Base-by-base conservation (phyloP, 1,284 basidiomycete genomes). In the Trametes hirsuta region DNA sequence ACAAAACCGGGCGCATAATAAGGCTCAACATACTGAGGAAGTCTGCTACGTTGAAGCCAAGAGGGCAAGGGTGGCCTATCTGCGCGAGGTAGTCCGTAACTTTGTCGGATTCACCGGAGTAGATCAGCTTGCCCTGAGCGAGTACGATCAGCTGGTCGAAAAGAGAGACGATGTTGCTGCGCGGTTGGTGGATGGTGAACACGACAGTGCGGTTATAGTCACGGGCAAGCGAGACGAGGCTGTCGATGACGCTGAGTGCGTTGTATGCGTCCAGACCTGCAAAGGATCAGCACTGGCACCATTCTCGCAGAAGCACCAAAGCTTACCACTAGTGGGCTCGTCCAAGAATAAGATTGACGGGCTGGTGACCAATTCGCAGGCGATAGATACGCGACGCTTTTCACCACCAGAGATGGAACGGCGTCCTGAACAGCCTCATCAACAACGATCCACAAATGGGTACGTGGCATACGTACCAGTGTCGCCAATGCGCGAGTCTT, bases 181-280 rank as follows among this genome's bases (percentile, higher is more conserved):
- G 88, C n/a, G 97, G 97, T 74, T 98, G 97, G 72, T 99, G 97
- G 62, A 99, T 98, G 0, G 97, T 98, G 77, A 98, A 97, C 64
- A 98, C 82, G 54, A 98, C 93, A 0, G 95, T 98, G n/a, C 96
- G 88, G 68, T 96, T 94, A 77, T 95, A 98, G 67, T 91, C 86
- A 46, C 87, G 82, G 0, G 96, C 94, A 9, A 98, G 83, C 6
- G 90, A 88, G 2, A 91, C 90, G 36, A 99, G 81, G 30, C 90
- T 89, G 53, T 97, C 94, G 37, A 99, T 83, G 62, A 99, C 97
- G 66, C 97, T 98, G 79, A 85, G 91, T 0, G 97, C 97, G 68
- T 98, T 98, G 79, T 89, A 98, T 0, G 96, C 89, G 70, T 99
- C 97, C 39, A 98, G 83, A 59, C 95, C 93, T 91, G 15, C 55